These are phyloP conservation scores for Posidonia australis DNA, from an alignment of 106 monocot species.

Conservation along the genomic window DNA sequence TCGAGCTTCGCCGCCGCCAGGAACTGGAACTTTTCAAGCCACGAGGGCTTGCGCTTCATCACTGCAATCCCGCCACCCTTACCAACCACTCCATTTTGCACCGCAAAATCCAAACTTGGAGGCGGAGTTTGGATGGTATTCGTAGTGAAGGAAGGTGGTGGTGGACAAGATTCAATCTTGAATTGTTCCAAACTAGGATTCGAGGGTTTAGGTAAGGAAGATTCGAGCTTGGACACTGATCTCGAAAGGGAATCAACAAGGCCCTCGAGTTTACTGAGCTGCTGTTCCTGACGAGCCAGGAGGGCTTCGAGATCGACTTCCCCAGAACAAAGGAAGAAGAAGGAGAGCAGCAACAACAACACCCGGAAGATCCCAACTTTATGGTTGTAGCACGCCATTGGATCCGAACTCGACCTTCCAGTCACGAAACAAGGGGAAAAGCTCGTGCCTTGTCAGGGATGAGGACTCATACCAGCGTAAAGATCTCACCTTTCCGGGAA, in stretches of 20 bases:
- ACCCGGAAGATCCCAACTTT: slow-evolving; percentile 4
- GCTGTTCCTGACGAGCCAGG: slow-evolving; percentile 56
- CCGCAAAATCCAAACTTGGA: background rate
- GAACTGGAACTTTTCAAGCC: slow-evolving; percentile 65
- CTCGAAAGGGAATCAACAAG: slow-evolving; percentile 37
- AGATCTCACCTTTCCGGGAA: no score
- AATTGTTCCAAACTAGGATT: no score
- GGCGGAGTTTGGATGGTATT: background rate
- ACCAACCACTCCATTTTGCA: background rate
- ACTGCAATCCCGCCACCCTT: slow-evolving; percentile 19
- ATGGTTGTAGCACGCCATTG: background rate
- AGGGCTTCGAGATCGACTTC: slow-evolving; percentile 8
- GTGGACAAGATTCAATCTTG: background rate
- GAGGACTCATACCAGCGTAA: no score
- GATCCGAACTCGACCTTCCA: background rate
- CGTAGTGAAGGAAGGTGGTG: background rate
- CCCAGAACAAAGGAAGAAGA: background rate
- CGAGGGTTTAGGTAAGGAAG: slow-evolving; percentile 13
- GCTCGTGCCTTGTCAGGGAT: background rate
- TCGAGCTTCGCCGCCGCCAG: slow-evolving; percentile 48
- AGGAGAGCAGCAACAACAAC: slow-evolving; percentile 2
- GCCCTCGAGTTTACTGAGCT: slow-evolving; percentile 39
- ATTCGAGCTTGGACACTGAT: slow-evolving; percentile 38
- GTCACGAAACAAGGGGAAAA: background rate
- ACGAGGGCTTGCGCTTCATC: slow-evolving; percentile 37